phyloP scores from a whole-genome alignment of 2,329 filamentous ascomycete genomes.

The Venturia asperata region DNA sequence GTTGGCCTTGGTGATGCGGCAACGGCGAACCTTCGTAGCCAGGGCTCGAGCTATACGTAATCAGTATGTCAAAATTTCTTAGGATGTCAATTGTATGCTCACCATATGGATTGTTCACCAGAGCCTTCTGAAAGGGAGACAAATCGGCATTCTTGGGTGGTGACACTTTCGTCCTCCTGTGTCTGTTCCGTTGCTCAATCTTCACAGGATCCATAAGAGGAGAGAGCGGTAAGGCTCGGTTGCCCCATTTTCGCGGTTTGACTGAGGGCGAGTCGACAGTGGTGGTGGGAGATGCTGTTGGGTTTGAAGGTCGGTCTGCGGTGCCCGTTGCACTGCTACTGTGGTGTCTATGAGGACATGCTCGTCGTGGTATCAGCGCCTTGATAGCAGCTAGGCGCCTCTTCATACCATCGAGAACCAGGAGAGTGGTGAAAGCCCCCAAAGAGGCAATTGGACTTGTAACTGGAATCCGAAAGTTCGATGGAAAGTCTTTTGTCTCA shows the following conservation, averaged over 20 bases:
- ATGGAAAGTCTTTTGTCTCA: background rate
- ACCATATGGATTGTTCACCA: slow-evolving; percentile 18
- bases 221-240: slow-evolving; percentile 17
- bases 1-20: slow-evolving; percentile 11
- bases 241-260: slow-evolving; percentile 6
- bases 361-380: background rate
- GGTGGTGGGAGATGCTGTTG: background rate
- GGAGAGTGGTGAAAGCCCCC: background rate
- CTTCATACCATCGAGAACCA: slow-evolving; percentile 11
- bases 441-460: too few species aligned
- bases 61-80: background rate
- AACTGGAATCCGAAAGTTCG: too few species aligned
- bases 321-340: background rate
- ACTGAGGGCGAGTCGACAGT: slow-evolving; percentile 4
- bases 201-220: slow-evolving; percentile 19
- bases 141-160: slow-evolving; percentile 8
- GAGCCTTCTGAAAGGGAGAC: slow-evolving; percentile 17
- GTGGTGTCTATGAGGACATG: background rate
- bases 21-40: slow-evolving; percentile 3
- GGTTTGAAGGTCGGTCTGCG: background rate
- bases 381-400: background rate
- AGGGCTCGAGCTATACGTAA: slow-evolving; percentile 13
- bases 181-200: slow-evolving; percentile 10
- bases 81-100: background rate
- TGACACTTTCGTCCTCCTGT: slow-evolving; percentile 10